Base-by-base conservation (phyloP, 352 stramenopile genomes). In the Thraustotheca clavata region DNA sequence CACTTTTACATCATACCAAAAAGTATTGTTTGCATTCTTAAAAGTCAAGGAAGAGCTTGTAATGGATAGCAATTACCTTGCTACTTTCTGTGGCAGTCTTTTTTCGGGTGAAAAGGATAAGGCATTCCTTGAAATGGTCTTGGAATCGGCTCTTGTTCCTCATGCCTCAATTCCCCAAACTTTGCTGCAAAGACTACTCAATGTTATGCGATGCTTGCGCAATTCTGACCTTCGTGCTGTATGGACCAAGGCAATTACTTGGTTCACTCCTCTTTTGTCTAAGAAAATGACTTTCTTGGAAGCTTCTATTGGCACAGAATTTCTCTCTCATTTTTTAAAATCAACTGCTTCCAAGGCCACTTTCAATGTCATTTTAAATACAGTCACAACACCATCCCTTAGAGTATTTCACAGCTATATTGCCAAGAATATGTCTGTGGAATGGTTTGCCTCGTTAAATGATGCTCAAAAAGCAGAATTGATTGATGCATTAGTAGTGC, bases 41-140 rank as follows among this genome's bases (percentile, higher is more conserved):
- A 54, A 81, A 12, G 78, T 78, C 16, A 87, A 87, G 50, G 69
- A 84, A 34, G 85, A 94, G 55, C 86, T 94, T 32, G 5, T 77
- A 26, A 91, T 92, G 81, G 85, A 94, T 68, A 65, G 62, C 7
- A 72, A 72, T 47, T 83, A 84, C 4, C 67, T 90, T 2, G 31
- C 69, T 34, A 72, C 75, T 7, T 71, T 90, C 31, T 88, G 74
- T 54, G 76, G 76, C 22, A 73, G 69, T 29, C 83, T 80, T 54
- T 61, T 71, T 29, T 39, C 36, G 18, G 69, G 73, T 11, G 29
- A 46, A 24, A 63, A 63, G 24, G 73, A 76, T 5, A 76, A 68
- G 39, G 61, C 55, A 16, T 49, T 67, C 11, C 83, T 87, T 22
- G 70, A 76, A 49, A 74, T 81, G 32, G 39, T 85, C 18, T 27